phyloP scores from a whole-genome alignment of 495 filamentous ascomycete genomes.

The Hypoxylon fragiforme region DNA sequence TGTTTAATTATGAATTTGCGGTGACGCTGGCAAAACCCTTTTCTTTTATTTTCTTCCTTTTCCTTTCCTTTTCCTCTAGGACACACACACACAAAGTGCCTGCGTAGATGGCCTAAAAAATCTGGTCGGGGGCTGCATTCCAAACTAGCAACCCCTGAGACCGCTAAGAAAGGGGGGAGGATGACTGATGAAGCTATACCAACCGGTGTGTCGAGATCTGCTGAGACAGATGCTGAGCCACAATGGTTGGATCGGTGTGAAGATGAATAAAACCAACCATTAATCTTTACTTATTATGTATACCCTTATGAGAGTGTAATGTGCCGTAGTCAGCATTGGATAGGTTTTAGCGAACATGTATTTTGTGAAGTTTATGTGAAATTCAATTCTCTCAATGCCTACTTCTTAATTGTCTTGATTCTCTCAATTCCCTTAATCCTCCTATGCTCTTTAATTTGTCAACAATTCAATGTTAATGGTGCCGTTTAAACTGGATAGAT shows the following conservation, averaged over 20 bases:
- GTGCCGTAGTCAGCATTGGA: no score
- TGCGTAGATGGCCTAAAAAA: slow-evolving; percentile 25
- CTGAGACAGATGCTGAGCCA: slow-evolving; percentile 24
- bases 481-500: no score
- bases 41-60: slow-evolving; percentile 23
- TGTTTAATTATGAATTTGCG: slow-evolving; percentile 44
- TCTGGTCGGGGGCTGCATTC: slow-evolving; percentile 21
- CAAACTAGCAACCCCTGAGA: slow-evolving; percentile 27
- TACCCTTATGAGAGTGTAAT: slow-evolving; percentile 18
- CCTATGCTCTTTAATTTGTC: no score
- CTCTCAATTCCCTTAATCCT: no score
- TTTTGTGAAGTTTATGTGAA: slow-evolving; percentile 2
- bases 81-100: slow-evolving; percentile 16
- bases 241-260: slow-evolving; percentile 39
- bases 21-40: slow-evolving; percentile 31
- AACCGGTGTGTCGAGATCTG: slow-evolving; percentile 28
- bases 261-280: slow-evolving; percentile 40
- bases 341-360: slow-evolving; percentile 6
- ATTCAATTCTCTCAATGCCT: background rate
- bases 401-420: background rate
- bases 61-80: slow-evolving; percentile 26
- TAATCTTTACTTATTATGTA: slow-evolving; percentile 32
- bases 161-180: slow-evolving; percentile 28
- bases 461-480: no score
- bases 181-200: slow-evolving; percentile 44